A percentile compares a stretch with the other conserved stretches of the same genome.
phyloP scores from a whole-genome alignment of 306 rosid genomes.

The Ormosia emarginata region DNA sequence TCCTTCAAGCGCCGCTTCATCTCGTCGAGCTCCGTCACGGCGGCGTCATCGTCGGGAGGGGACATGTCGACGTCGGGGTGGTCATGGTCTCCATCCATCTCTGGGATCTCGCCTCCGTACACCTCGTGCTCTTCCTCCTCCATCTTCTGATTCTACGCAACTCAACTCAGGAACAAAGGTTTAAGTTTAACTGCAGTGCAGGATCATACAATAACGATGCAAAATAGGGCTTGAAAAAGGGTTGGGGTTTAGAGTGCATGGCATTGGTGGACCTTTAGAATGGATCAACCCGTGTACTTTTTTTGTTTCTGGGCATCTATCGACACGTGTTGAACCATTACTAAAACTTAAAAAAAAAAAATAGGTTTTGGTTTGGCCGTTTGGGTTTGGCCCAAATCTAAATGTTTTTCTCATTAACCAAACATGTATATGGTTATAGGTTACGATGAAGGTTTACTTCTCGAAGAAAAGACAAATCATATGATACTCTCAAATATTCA shows the following conservation, averaged over 20 bases:
- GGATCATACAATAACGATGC: background rate
- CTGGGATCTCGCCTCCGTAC: slow-evolving; percentile 95
- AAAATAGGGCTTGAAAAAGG: background rate
- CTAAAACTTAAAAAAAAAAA: too few species aligned
- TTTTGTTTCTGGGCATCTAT: too few species aligned
- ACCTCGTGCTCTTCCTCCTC: slow-evolving; percentile 97
- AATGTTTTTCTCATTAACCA: background rate
- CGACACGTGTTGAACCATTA: too few species aligned
- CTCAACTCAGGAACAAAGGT: background rate
- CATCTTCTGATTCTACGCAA: slow-evolving; percentile 35
- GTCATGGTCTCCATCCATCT: slow-evolving; percentile 57
- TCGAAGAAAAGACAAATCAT: too few species aligned
- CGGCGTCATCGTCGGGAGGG: slow-evolving; percentile 73
- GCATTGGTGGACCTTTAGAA: background rate
- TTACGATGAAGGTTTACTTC: background rate
- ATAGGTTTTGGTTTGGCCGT: too few species aligned
- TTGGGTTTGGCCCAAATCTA: background rate
- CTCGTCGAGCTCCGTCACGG: slow-evolving; percentile 89
- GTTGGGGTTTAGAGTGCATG: background rate
- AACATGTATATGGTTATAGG: too few species aligned
- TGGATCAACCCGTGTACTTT: background rate
- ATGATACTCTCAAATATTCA: too few species aligned
- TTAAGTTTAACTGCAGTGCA: too few species aligned
- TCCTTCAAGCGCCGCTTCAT: slow-evolving; percentile 92
- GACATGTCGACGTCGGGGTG: slow-evolving; percentile 73